Evolutionary conservation across 2,329 filamentous ascomycete genomes (phyloP).

Genomic region (Magnaporthales sp.): DNA sequence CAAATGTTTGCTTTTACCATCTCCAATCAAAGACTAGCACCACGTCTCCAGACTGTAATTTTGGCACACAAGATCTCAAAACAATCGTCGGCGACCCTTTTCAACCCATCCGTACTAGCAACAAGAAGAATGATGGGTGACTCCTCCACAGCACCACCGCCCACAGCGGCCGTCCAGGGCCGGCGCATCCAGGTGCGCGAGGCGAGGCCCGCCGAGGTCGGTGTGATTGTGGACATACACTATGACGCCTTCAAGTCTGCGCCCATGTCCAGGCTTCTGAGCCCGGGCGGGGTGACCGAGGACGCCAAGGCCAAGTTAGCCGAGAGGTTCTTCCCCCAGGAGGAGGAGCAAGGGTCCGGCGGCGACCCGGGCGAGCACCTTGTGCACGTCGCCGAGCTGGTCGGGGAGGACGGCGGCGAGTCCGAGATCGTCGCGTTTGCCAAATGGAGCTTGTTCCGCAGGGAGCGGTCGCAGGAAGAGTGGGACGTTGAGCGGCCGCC

Average conservation of each 20-base stretch:
- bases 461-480: conserved; percentile 15
- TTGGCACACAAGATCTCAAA: not conserved
- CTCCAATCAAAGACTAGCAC: not conserved
- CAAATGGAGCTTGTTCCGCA: conserved; percentile 16
- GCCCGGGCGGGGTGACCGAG: conserved; percentile 13
- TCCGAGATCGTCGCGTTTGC: conserved; percentile 20
- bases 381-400: conserved; percentile 18
- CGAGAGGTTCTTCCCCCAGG: conserved; percentile 8
- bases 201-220: conserved; percentile 13
- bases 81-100: not conserved
- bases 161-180: not conserved
- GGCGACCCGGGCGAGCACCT: conserved; percentile 8
- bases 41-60: not conserved
- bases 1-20: not conserved
- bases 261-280: conserved; percentile 16
- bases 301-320: conserved; percentile 11
- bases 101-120: not conserved
- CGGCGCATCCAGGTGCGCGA: conserved; percentile 14
- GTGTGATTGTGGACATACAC: conserved; percentile 12
- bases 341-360: not conserved
- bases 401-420: conserved; percentile 1
- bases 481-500: conserved; percentile 13
- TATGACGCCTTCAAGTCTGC: conserved; percentile 13
- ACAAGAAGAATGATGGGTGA: not conserved
- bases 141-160: conserved; percentile 1